Percentiles rank a stretch among this genome's conserved stretches.
Evolutionary conservation across 2,329 filamentous ascomycete genomes (phyloP).

Genomic region (Monosporascus cannonballus): DNA sequence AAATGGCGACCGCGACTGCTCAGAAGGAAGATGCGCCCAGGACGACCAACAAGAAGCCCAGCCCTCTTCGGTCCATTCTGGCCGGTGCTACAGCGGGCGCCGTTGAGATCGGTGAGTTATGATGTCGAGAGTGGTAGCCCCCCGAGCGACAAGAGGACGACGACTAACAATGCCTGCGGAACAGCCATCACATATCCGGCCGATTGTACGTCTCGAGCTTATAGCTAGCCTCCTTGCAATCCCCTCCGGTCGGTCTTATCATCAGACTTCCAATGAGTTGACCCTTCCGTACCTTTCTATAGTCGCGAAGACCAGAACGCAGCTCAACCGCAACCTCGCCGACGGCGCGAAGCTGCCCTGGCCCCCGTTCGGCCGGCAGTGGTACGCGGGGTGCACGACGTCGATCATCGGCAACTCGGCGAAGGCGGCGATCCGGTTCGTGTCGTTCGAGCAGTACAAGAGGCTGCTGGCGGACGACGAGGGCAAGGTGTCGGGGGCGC

Average conservation of each 20-base stretch:
- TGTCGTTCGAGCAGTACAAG: slow-evolving; percentile 96
- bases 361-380: slow-evolving; percentile 88
- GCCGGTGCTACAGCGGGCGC: slow-evolving; percentile 92
- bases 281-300: neutral
- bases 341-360: slow-evolving; percentile 85
- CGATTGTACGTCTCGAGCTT: slow-evolving; percentile 51
- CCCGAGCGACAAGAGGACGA: neutral
- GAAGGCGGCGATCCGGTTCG: slow-evolving; percentile 93
- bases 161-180: neutral
- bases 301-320: slow-evolving; percentile 92
- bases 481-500: slow-evolving; percentile 83
- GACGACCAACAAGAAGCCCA: slow-evolving; percentile 51
- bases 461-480: slow-evolving; percentile 71
- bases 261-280: neutral
- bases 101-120: slow-evolving; percentile 73
- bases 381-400: slow-evolving; percentile 98
- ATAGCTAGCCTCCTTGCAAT: neutral
- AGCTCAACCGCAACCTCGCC: slow-evolving; percentile 80
- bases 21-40: slow-evolving; percentile 8
- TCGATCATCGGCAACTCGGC: slow-evolving; percentile 93
- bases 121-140: slow-evolving; percentile 13
- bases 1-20: slow-evolving; percentile 6
- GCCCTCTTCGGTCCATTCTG: slow-evolving; percentile 79
- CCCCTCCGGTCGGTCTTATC: no score
- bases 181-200: slow-evolving; percentile 73